A percentile compares a stretch with the other conserved stretches of the same genome.
These are phyloP conservation scores for Blastocystis sp. DNA, from an alignment of 352 stramenopile genomes.

Conservation along the genomic window DNA sequence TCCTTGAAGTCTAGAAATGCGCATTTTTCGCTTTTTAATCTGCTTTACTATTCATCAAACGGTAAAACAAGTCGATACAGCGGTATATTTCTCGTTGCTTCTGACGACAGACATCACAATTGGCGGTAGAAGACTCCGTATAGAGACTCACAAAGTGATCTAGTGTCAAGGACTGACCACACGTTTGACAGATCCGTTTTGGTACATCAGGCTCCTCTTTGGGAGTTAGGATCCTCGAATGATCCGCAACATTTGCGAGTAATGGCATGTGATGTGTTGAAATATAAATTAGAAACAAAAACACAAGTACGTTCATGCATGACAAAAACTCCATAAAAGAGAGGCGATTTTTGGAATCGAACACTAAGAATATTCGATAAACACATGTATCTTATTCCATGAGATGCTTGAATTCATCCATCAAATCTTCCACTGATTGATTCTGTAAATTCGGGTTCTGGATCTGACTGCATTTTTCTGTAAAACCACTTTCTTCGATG, in stretches of 20 bases:
- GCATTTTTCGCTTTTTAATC: not conserved
- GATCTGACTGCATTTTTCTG: not conserved
- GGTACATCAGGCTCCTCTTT: not conserved
- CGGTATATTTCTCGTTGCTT: slow-evolving; percentile 15
- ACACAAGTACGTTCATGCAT: not conserved
- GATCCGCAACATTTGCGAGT: not conserved
- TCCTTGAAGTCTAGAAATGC: not conserved
- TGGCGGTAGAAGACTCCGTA: not conserved
- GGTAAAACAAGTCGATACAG: not conserved
- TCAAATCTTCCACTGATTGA: not conserved
- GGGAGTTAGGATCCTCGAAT: not conserved
- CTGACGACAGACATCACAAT: slow-evolving; percentile 9
- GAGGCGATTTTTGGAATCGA: not conserved
- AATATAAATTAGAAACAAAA: not conserved
- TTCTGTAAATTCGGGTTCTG: not conserved
- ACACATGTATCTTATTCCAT: not conserved
- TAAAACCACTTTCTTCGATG: not conserved
- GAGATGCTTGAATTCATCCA: not conserved
- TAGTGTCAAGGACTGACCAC: not conserved
- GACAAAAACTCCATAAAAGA: not conserved
- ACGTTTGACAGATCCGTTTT: slow-evolving; percentile 22
- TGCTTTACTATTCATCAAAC: not conserved
- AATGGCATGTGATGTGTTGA: not conserved
- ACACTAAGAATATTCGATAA: slow-evolving; percentile 2
- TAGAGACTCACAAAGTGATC: slow-evolving; percentile 37